Conservation (phyloP, 202 grass and related monocot genomes). For the Digitaria exilis region DNA sequence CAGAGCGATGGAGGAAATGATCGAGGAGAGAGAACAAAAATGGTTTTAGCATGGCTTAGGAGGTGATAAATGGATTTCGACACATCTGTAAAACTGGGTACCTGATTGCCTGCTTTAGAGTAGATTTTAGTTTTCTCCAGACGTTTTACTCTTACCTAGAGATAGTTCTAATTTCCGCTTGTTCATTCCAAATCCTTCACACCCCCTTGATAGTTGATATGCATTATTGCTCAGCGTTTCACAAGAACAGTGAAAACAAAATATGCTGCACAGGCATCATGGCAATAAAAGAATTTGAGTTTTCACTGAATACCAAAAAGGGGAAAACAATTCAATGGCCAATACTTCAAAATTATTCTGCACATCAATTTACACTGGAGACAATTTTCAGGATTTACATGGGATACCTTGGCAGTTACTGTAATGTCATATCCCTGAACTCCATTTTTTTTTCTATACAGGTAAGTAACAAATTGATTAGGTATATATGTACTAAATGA, state of each 20-base stretch:
- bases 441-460: conserved; percentile 21
- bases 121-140: conserved; percentile 18
- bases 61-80: not conserved
- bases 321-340: not conserved
- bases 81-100: conserved; percentile 5
- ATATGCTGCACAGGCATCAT: not conserved
- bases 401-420: not conserved
- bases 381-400: not conserved
- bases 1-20: conserved; percentile 58
- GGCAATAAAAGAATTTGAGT: conserved; percentile 10
- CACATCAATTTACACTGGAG: conserved; percentile 27
- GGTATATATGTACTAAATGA: conserved; percentile 11
- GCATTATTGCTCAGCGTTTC: conserved; percentile 3
- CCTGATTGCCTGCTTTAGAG: conserved; percentile 17
- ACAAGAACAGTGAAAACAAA: not conserved
- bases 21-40: not conserved
- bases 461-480: not conserved
- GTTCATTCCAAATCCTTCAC: conserved; percentile 24
- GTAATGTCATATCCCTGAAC: not conserved
- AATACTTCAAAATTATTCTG: not conserved
- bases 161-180: conserved; percentile 10
- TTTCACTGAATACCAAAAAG: not conserved
- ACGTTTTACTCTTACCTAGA: conserved; percentile 9
- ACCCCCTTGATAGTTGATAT: not conserved
- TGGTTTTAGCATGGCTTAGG: conserved; percentile 15